Percentiles rank a stretch among this genome's conserved stretches.
phyloP scores from a whole-genome alignment of 306 rosid genomes.

The Gynostemma pentaphyllum region DNA sequence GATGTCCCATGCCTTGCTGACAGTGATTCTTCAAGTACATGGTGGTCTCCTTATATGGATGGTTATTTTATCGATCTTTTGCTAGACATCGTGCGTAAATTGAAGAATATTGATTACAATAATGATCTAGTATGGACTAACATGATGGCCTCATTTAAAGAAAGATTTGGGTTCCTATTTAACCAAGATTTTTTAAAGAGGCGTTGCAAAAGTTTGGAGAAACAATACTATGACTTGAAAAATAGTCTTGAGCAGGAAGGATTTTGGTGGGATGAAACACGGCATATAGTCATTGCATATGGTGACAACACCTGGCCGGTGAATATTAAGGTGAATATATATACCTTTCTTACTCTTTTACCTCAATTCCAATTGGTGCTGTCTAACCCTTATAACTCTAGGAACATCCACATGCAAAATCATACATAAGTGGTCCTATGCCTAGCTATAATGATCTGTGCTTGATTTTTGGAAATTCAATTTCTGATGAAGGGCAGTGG shows the following conservation, averaged over 20 bases:
- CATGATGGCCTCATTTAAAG: slow-evolving; percentile 25
- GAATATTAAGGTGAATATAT: slow-evolving; percentile 30
- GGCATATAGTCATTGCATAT: slow-evolving; percentile 27
- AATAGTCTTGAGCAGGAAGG: slow-evolving; percentile 32
- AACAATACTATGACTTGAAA: slow-evolving; percentile 30
- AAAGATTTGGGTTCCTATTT: slow-evolving; percentile 32
- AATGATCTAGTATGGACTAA: slow-evolving; percentile 24
- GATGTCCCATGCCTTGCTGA: slow-evolving; percentile 21
- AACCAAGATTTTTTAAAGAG: slow-evolving; percentile 23
- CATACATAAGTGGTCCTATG: slow-evolving; percentile 20
- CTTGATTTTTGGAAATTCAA: slow-evolving; percentile 42
- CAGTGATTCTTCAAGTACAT: slow-evolving; percentile 16
- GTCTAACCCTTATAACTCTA: slow-evolving; percentile 16
- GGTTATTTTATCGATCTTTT: slow-evolving; percentile 38
- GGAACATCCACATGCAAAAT: slow-evolving; percentile 40
- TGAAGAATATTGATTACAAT: slow-evolving; percentile 24
- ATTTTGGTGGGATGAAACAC: slow-evolving; percentile 45
- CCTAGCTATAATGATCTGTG: slow-evolving; percentile 44
- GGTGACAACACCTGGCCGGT: slow-evolving; percentile 45
- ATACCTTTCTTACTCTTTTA: slow-evolving; percentile 11
- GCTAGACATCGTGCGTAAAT: slow-evolving; percentile 25
- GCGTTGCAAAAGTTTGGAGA: slow-evolving; percentile 28
- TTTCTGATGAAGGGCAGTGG: slow-evolving; percentile 9
- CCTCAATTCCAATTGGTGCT: slow-evolving; percentile 2
- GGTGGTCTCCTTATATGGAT: slow-evolving; percentile 45